Conservation (phyloP, 2,329 filamentous ascomycete species). For the Sclerotinia trifoliorum region DNA sequence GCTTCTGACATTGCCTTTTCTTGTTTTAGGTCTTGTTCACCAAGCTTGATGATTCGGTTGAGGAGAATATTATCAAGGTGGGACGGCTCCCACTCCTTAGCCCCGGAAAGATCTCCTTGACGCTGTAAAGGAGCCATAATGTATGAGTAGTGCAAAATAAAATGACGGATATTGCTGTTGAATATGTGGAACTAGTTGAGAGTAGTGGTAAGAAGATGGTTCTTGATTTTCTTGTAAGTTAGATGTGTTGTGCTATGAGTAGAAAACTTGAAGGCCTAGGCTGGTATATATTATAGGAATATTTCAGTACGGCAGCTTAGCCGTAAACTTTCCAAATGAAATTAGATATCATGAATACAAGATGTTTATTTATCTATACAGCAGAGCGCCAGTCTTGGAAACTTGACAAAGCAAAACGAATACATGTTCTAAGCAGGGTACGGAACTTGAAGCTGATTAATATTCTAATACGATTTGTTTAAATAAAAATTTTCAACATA, state of each 20-base stretch:
- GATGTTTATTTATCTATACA: neutral
- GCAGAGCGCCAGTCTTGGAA: neutral
- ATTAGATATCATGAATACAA: neutral
- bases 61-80: neutral
- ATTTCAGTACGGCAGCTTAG: neutral
- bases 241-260: neutral
- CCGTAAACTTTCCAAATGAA: neutral
- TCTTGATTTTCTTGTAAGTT: neutral
- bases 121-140: neutral
- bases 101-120: neutral
- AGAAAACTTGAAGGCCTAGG: no score
- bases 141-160: no score
- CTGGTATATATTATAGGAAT: neutral
- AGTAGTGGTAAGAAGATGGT: neutral
- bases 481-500: neutral
- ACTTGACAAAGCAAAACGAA: neutral
- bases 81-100: neutral
- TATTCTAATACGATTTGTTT: no score
- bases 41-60: neutral
- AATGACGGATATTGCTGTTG: no score
- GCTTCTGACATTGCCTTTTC: neutral
- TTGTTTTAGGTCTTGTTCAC: neutral
- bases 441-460: no score
- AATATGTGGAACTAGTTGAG: neutral
- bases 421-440: neutral